A percentile compares a stretch with the other conserved stretches of the same genome.
Conservation (phyloP, 768 basidiomycete genomes). For the Cystofilobasidium ferigula region DNA sequence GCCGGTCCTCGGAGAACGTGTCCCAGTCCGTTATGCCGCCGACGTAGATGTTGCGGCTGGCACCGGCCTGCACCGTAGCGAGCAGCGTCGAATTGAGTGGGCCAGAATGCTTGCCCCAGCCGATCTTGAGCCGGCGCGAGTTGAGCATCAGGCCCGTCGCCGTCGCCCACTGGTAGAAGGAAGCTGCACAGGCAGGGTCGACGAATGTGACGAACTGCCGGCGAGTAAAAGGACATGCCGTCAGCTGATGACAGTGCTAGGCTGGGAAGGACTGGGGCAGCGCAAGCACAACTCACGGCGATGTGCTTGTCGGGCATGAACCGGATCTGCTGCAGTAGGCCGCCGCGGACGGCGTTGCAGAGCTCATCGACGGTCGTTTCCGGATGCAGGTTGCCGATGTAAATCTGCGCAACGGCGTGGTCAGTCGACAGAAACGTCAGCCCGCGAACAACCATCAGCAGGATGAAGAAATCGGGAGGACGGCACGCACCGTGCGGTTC, state of each 20-base stretch:
- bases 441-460: not conserved
- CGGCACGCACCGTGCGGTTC: slow-evolving; percentile 68
- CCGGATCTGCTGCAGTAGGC: slow-evolving; percentile 84
- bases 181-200: slow-evolving; percentile 81
- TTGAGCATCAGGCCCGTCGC: slow-evolving; percentile 82
- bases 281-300: slow-evolving; percentile 50
- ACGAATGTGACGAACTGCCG: slow-evolving; percentile 93
- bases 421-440: not conserved
- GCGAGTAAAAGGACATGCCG: not conserved
- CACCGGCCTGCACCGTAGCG: slow-evolving; percentile 79
- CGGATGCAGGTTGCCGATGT: slow-evolving; percentile 60
- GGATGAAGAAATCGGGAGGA: not conserved
- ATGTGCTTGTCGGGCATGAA: slow-evolving; percentile 98
- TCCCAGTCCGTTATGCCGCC: slow-evolving; percentile 78
- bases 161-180: slow-evolving; percentile 85
- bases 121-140: slow-evolving; percentile 87
- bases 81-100: slow-evolving; percentile 72
- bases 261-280: slow-evolving; percentile 20
- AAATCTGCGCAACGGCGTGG: slow-evolving; percentile 34
- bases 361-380: slow-evolving; percentile 90
- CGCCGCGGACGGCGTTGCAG: slow-evolving; percentile 94
- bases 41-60: slow-evolving; percentile 76
- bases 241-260: slow-evolving; percentile 12
- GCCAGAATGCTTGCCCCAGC: slow-evolving; percentile 95
- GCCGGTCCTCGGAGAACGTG: slow-evolving; percentile 72